Evolutionary conservation across 202 grass and related monocot species (phyloP).

Genomic region (Elaeis oleifera): DNA sequence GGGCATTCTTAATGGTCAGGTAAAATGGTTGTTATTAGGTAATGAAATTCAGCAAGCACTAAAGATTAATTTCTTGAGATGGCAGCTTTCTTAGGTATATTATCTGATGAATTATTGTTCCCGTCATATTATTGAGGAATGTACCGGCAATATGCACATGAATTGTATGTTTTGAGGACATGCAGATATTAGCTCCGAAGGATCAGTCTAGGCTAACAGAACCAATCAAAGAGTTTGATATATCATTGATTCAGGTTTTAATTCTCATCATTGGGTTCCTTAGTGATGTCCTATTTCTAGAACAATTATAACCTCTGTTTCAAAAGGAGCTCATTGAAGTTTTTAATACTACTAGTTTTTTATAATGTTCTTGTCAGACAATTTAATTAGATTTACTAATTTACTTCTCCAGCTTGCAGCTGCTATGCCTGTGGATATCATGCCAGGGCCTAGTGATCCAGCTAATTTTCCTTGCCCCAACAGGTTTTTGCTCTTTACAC

Average conservation of each 20-base stretch:
- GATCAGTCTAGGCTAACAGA: conserved; percentile 84
- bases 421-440: conserved; percentile 85
- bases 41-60: no score
- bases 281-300: no score
- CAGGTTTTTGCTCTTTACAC: conserved; percentile 38
- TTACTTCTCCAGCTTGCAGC: conserved; percentile 53
- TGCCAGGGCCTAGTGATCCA: conserved; percentile 77
- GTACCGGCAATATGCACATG: neutral
- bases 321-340: no score
- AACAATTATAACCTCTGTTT: no score
- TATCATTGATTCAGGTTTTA: conserved; percentile 86
- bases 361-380: no score
- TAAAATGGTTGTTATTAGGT: conserved; percentile 21
- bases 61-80: no score
- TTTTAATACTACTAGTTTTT: no score
- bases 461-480: conserved; percentile 95
- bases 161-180: neutral
- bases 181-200: conserved; percentile 63
- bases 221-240: conserved; percentile 90
- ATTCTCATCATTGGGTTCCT: neutral
- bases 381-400: conserved; percentile 12
- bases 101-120: no score
- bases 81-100: no score
- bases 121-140: no score
- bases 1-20: conserved; percentile 70